These are phyloP conservation scores for Striga asiatica DNA, from an alignment of 257 asterid species.

Conservation along the genomic window DNA sequence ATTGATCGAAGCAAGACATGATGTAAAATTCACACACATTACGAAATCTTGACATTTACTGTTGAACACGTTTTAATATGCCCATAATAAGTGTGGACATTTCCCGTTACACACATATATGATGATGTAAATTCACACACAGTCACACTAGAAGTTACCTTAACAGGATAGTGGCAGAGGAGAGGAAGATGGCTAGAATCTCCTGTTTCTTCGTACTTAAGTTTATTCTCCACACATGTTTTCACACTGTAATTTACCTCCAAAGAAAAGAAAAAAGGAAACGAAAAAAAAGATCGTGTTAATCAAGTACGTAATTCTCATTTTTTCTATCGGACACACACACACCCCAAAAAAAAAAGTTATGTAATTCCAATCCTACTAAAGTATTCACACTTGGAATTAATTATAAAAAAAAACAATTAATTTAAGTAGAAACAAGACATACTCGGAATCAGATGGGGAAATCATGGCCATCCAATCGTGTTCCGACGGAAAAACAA, in stretches of 20 bases:
- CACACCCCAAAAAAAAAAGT: background rate
- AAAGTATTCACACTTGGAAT: background rate
- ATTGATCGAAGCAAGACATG: too few species aligned
- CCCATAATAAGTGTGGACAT: background rate
- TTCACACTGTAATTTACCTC: conserved; percentile 32
- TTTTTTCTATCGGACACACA: too few species aligned
- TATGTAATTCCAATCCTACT: background rate
- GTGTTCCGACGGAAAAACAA: conserved; percentile 26
- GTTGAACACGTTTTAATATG: too few species aligned
- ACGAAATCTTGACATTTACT: too few species aligned
- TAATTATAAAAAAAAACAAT: background rate
- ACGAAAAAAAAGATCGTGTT: too few species aligned
- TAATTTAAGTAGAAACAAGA: too few species aligned
- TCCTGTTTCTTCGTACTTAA: conserved; percentile 54
- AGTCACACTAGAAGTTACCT: too few species aligned
- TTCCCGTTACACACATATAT: background rate
- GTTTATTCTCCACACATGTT: conserved; percentile 27
- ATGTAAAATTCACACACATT: too few species aligned
- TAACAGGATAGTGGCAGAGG: conserved; percentile 82
- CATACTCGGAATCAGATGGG: conserved; percentile 60
- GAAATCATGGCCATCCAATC: conserved; percentile 86
- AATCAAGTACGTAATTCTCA: too few species aligned
- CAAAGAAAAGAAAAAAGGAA: too few species aligned
- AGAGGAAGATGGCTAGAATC: conserved; percentile 68
- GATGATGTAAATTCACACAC: background rate